These are phyloP conservation scores for Butyriboletus appendiculatus DNA, from an alignment of 1,284 basidiomycete genomes.

Conservation along the genomic window DNA sequence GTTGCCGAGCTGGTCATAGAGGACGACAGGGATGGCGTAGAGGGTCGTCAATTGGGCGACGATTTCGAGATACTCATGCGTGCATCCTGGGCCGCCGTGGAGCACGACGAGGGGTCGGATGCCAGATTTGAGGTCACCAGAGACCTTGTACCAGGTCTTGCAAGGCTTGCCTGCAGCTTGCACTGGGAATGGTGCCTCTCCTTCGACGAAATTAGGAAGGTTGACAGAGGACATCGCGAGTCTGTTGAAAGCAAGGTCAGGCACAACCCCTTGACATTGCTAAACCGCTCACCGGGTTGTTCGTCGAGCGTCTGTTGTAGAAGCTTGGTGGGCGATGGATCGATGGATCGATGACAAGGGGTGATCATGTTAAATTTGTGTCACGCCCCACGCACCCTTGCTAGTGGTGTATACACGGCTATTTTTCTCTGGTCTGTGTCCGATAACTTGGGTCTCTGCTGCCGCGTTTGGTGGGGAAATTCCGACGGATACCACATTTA, in stretches of 20 bases:
- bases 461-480: no score
- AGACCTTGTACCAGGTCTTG: slow-evolving; percentile 48
- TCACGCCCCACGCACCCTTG: no score
- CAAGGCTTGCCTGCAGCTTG: slow-evolving; percentile 33
- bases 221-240: slow-evolving; percentile 20
- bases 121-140: slow-evolving; percentile 39
- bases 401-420: no score
- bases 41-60: slow-evolving; percentile 35
- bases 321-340: not conserved
- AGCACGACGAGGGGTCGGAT: slow-evolving; percentile 42
- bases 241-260: slow-evolving; percentile 11
- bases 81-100: slow-evolving; percentile 47
- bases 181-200: slow-evolving; percentile 28
- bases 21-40: slow-evolving; percentile 40
- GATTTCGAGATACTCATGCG: slow-evolving; percentile 41
- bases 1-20: slow-evolving; percentile 52
- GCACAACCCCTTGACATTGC: not conserved
- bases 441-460: no score
- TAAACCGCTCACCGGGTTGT: slow-evolving; percentile 1
- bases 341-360: not conserved
- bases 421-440: no score
- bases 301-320: not conserved
- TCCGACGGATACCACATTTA: no score
- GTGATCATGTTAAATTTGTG: no score
- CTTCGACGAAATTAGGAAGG: slow-evolving; percentile 25